Base-by-base conservation (phyloP, 2,329 filamentous ascomycete genomes). In the Calonectria hawksworthii region DNA sequence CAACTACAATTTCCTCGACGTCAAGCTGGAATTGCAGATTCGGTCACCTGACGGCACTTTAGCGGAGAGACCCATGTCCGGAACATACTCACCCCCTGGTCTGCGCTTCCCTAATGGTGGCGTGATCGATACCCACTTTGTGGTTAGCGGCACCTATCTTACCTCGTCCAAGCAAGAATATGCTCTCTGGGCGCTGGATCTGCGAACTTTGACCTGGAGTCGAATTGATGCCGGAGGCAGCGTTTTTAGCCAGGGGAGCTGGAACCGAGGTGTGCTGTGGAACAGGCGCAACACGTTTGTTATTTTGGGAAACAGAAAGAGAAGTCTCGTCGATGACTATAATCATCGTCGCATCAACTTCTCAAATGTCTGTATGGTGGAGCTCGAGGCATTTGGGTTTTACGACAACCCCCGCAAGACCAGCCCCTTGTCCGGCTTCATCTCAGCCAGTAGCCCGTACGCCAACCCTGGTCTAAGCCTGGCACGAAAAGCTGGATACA, bases 91-190 rank as follows among this genome's bases (percentile, higher is more conserved):
- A 11, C 97, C 97, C 0, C 97, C 97, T 0, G 97, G 97, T 1
- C 89, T 99, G 59, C 93, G 97, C 13, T 99, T 99, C 81, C 97
- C 97, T 1, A 99, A 98, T 77, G 97, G 97, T 36, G 97, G 96
- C 52, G 92, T 99, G 63, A 96, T 99, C 78, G 96, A 98, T 84
- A 96, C 95, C 8, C 95, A 98, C 83, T 99, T 99, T 81, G 96
- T 99, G 54, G 96, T 99, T 28, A 98, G 96, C 83, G 97, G 97
- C 34, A 99, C 97, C 0, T 99, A 99, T 83, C 90, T 99, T 73
- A 99, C 97, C 0, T 98, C 96, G 1, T 98, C 96, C 1, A 99
- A 98, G 86, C 96, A 99, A 83, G 97, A 99, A 84, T 99, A 99
- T 85, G 96, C 97, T 0, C 89, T 99, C 1, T 99, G 97, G 97